Base-by-base conservation (phyloP, 306 rosid genomes). In the Citrullus amarus region DNA sequence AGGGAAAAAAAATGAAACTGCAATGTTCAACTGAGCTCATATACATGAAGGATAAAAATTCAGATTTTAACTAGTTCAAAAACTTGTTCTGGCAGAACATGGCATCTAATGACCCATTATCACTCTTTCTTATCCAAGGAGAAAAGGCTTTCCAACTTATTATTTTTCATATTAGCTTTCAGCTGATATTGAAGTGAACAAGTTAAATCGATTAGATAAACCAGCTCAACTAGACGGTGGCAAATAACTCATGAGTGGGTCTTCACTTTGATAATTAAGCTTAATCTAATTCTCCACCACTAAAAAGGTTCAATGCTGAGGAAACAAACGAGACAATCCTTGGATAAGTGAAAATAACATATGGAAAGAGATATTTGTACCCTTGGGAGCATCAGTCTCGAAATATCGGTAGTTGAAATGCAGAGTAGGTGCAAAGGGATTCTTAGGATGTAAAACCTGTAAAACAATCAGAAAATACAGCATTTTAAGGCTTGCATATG, bases 341-440 rank as follows among this genome's bases (percentile, higher is more conserved):
- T 8, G 16, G 65, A 17, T 51, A 66, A 12, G 30, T 15, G 50
- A 70, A 36, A 71, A 55, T 16, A 54, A 57, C 18, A 59, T 14
- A 44, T 8, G 34, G 13, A 46, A 32, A 25, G 28, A 25, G 28
- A 44, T 55, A 78, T 9, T 18, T 38, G 75, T 82, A 92, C 97
- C 99, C 85, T 87, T 81, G 9, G 97, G 90, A 78, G 97, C 91
- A 81, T 92, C 99, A 1, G 99, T 95, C 86, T 95, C 99, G 39
- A 95, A 95, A 83, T 95, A 95, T 54, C 97, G 91, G 85, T 92
- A 95, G 83, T 95, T 95, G 88, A 95, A 95, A 81, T 95, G 99
- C 78, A 95, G 39, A 6, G 97, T 95, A 3, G 99, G 99, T 46
- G 99, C 99, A 88, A 92, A 92, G 0, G 99, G 99, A 71, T 95